Base-by-base conservation (phyloP, 441 rosid genomes). In the Gossypium davidsonii region DNA sequence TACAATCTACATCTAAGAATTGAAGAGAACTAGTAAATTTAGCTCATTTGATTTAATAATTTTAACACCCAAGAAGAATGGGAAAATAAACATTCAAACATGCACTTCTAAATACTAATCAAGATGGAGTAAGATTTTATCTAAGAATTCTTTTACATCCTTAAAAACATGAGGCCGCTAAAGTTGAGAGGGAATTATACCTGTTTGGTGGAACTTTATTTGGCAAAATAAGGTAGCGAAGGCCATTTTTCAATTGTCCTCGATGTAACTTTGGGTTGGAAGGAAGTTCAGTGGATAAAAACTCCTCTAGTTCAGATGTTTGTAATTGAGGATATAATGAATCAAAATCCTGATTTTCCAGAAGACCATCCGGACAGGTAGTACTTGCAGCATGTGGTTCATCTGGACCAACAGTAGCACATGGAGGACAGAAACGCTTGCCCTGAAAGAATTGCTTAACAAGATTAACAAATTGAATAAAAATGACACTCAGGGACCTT, bases 301-400 rank as follows among this genome's bases (percentile, higher is more conserved):
- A 89, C 26, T 82, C 85, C 74, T 78, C 88, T n/a, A 90, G 61
- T 79, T 86, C 87, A 46, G 85, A 26, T 63, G 71, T 52, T 65
- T 77, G 86, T 65, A 83, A 57, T 77, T 88, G 90, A 71, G 85
- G 85, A 63, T 83, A 83, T 34, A 79, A 81, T 17, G 84, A 51
- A 74, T 90, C 96, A 52, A 85, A 52, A 70, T 88, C 92, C 76
- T 88, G 95, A 73, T 89, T 85, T 85, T 91, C 98, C 23, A 85
- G 84, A 61, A 89, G 77, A 42, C 91, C 91, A 78, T 91, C 97
- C 7, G 96, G 97, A 83, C 93, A 92, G 74, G 97, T 81, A 60
- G 91, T 90, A 76, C 92, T 85, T 49, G 97, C 83, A 15, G 97
- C 99, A 85, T 93, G 98, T n/a, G 99, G 98, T 86, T 93, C 99